These are phyloP conservation scores for Boehmeria nivea DNA, from an alignment of 306 rosid species.

Conservation along the genomic window DNA sequence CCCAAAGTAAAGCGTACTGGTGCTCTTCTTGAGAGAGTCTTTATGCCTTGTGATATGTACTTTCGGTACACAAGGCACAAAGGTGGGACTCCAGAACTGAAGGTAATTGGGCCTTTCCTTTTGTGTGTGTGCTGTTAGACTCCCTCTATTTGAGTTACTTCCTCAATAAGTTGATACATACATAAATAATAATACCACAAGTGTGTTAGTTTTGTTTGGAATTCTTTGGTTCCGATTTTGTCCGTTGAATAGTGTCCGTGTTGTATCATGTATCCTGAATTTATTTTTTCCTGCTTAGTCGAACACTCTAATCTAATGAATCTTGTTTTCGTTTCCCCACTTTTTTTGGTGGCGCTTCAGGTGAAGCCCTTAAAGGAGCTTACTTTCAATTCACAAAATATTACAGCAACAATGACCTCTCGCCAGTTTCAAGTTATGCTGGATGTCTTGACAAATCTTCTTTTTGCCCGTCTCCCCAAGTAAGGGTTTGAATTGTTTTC, in stretches of 20 bases:
- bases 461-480: conserved; percentile 92
- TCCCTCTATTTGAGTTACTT: background rate
- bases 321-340: background rate
- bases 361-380: conserved; percentile 97
- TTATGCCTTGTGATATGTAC: conserved; percentile 98
- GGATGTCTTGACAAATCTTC: conserved; percentile 90
- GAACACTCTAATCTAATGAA: background rate
- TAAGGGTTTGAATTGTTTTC: conserved; percentile 32
- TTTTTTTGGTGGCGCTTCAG: conserved; percentile 27
- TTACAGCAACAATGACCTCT: conserved; percentile 96
- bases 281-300: background rate
- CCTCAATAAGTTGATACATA: no score
- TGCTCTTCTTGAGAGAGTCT: conserved; percentile 99
- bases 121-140: no score
- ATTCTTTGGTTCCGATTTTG: background rate
- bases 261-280: background rate
- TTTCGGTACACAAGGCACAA: conserved; percentile 91
- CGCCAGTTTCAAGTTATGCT: conserved; percentile 98
- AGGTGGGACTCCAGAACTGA: conserved; percentile 94
- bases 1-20: conserved; percentile 99
- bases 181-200: no score
- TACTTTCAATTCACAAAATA: conserved; percentile 74
- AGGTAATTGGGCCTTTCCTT: conserved; percentile 37
- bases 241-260: background rate
- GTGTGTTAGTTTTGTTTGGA: background rate